phyloP scores from a whole-genome alignment of 192 early-diverging fungal genomes.

The Glomus cerebriforme region DNA sequence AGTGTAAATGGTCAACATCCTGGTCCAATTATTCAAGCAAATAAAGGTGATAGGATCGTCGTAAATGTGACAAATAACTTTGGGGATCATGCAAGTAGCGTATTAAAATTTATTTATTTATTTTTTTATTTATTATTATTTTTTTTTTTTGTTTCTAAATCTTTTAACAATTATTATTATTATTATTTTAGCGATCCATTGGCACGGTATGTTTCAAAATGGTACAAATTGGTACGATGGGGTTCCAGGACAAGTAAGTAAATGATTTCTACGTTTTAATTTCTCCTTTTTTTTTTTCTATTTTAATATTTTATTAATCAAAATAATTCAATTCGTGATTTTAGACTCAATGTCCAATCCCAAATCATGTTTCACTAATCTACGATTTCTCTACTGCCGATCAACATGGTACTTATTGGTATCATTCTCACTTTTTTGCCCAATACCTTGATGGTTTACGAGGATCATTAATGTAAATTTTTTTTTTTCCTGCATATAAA shows the following conservation, averaged over 20 bases:
- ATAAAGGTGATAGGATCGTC: slow-evolving; percentile 47
- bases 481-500: too few species aligned
- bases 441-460: slow-evolving; percentile 39
- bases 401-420: slow-evolving; percentile 50
- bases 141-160: too few species aligned
- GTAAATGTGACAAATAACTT: slow-evolving; percentile 49
- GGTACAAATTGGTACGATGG: slow-evolving; percentile 55
- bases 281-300: neutral
- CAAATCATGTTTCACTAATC: slow-evolving; percentile 31
- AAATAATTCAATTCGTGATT: neutral
- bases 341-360: slow-evolving; percentile 41
- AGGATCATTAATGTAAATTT: neutral
- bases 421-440: slow-evolving; percentile 41
- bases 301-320: neutral
- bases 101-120: too few species aligned
- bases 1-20: slow-evolving; percentile 65
- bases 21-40: slow-evolving; percentile 47
- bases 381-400: slow-evolving; percentile 35
- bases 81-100: slow-evolving; percentile 38
- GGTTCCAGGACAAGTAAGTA: slow-evolving; percentile 31
- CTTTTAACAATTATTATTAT: too few species aligned
- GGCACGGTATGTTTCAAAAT: slow-evolving; percentile 59
- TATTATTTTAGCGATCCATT: slow-evolving; percentile 37
- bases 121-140: too few species aligned
- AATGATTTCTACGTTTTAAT: neutral